Base-by-base conservation (phyloP, 2,329 filamentous ascomycete genomes). In the Fusarium sp. region DNA sequence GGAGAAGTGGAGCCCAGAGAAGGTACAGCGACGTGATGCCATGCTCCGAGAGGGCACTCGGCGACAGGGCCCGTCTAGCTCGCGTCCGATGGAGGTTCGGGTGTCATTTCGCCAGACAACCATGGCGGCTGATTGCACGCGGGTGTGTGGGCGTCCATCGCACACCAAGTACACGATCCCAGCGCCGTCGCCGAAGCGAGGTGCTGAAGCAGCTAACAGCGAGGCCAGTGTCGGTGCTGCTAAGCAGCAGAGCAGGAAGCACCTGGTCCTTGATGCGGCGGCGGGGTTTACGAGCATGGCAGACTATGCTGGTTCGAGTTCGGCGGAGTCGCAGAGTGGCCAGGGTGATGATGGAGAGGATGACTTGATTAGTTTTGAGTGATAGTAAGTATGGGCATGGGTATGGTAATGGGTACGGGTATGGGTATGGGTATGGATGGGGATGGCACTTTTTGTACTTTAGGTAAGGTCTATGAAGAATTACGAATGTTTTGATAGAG, bases 1-100 rank as follows among this genome's bases (percentile, higher is more conserved):
- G 2, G 60, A 59, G 2, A 72, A 70, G 57, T 77, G 75, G 75
- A 75, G 67, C 36, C 75, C 71, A 0, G 24, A 53, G 0, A 78
- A 75, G 44, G 9, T 78, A 10, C 64, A 29, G 6, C 62, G 59
- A n/a, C 49, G 31, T 9, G 75, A 78, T 11, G 36, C 35, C 16
- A 29, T 17, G 17, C 42, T 70, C 10, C 49, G 29, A 29, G 20
- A 72, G 33, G 16, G 33, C 9, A 1, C 56, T 10, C 22, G 16
- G 16, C 12, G 12, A 8, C 42, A 29, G 12, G n/a, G 11, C 6
- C 57, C 38, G 4, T 6, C n/a, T 29, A 67, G 27, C 6, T 64
- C 53, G 3, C 42, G 22, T 14, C 33, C 20, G 2, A 46, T 33
- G 16, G 53, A 20, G 8, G 24, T 75, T 16, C 49, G 20, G 2